Conservation (phyloP, 345 rosid species). For the Moricandia moricandioides region DNA sequence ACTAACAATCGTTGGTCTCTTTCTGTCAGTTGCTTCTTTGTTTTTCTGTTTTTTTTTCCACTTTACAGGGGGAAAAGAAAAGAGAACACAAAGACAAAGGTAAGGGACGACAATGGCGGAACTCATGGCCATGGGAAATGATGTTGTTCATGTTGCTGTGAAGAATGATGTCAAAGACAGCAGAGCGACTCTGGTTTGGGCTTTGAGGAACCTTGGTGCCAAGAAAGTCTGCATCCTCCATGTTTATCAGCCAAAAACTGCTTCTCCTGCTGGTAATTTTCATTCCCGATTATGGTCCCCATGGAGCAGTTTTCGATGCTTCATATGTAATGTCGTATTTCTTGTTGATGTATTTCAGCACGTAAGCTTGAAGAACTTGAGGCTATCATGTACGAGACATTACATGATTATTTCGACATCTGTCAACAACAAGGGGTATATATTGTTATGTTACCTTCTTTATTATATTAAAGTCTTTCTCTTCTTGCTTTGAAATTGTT, state of each 20-base stretch:
- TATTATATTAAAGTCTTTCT: background rate
- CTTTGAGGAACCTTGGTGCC: constrained; percentile 43
- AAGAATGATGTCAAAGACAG: constrained; percentile 50
- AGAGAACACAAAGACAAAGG: constrained; percentile 15
- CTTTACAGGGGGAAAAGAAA: constrained; percentile 9
- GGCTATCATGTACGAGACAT: constrained; percentile 36
- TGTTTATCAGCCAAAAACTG: constrained; percentile 46
- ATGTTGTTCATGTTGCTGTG: constrained; percentile 60
- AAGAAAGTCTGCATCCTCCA: constrained; percentile 51
- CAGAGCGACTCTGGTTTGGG: constrained; percentile 54
- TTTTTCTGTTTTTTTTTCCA: constrained; percentile 12
- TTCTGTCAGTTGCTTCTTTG: constrained; percentile 23
- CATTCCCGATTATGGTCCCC: background rate
- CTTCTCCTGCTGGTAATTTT: constrained; percentile 38
- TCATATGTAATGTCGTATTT: background rate
- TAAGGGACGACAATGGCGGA: constrained; percentile 34
- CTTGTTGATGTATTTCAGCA: constrained; percentile 9
- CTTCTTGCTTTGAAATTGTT: background rate
- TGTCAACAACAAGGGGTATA: constrained; percentile 41
- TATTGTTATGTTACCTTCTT: constrained; percentile 17
- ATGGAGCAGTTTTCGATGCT: background rate
- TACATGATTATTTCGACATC: constrained; percentile 39
- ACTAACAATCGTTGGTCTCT: constrained; percentile 26
- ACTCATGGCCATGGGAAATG: constrained; percentile 30
- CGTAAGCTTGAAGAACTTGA: constrained; percentile 32